Evolutionary conservation across 2,329 filamentous ascomycete genomes (phyloP).

Genomic region (Trichoderma breve): DNA sequence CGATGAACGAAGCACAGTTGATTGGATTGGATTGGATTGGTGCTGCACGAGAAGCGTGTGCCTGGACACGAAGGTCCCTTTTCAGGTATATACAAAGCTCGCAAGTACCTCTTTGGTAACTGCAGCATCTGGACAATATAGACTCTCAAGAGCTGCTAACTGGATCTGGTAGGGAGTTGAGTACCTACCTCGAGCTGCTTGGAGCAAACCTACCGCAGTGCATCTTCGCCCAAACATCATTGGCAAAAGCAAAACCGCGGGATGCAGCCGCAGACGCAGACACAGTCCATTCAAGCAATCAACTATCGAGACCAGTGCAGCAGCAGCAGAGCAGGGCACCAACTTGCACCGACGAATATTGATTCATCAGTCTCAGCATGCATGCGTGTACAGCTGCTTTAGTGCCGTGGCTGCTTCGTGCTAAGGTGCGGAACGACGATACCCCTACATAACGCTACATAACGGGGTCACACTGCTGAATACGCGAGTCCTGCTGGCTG

Average conservation of each 20-base stretch:
- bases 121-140: background rate
- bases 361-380: background rate
- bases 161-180: background rate
- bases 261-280: constrained; percentile 1
- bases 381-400: background rate
- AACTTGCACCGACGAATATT: background rate
- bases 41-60: background rate
- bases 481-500: background rate
- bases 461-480: background rate
- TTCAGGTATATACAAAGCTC: background rate
- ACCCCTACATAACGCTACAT: background rate
- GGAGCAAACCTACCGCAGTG: background rate
- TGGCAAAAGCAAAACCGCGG: background rate
- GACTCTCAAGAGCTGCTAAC: background rate
- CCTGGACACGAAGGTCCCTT: background rate
- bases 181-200: background rate
- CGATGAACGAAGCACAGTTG: background rate
- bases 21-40: background rate
- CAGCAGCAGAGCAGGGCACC: background rate
- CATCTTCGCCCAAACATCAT: background rate
- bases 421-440: background rate
- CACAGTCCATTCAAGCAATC: background rate
- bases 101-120: background rate
- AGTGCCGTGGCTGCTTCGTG: background rate
- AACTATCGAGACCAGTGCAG: background rate